These are phyloP conservation scores for Suillus hirtellus DNA, from an alignment of 768 basidiomycete genomes.

Conservation along the genomic window DNA sequence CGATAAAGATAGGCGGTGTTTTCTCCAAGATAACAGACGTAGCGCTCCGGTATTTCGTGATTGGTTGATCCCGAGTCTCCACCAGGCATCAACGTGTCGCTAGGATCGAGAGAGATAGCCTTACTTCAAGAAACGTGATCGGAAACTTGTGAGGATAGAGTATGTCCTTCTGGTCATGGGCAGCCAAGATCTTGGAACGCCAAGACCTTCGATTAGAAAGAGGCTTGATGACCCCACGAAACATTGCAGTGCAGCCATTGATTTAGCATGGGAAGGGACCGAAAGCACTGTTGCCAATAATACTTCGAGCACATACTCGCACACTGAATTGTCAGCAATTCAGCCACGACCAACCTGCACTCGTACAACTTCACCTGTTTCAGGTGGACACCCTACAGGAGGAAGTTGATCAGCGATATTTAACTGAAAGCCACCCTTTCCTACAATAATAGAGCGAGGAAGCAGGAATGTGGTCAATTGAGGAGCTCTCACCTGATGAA, in stretches of 20 bases:
- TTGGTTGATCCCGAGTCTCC: background rate
- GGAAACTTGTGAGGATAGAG: background rate
- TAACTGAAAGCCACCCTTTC: background rate
- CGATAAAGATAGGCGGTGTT: background rate
- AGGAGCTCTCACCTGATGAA: no score
- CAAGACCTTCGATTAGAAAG: background rate
- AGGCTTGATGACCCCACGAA: background rate
- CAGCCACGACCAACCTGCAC: no score
- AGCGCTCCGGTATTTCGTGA: background rate
- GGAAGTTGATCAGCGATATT: background rate
- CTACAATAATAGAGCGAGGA: background rate
- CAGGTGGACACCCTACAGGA: background rate
- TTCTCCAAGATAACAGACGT: background rate
- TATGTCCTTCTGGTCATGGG: background rate
- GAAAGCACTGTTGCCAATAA: background rate
- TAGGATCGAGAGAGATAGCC: background rate
- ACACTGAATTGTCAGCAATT: no score
- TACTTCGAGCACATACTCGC: background rate
- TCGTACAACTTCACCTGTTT: background rate
- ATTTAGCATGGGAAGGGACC: background rate
- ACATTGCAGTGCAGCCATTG: background rate
- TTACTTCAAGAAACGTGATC: background rate
- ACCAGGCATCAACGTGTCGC: background rate
- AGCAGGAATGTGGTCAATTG: background rate
- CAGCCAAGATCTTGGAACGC: background rate